Evolutionary conservation across 352 stramenopile species (phyloP).

Genomic region (Globisporangium megalacanthum): DNA sequence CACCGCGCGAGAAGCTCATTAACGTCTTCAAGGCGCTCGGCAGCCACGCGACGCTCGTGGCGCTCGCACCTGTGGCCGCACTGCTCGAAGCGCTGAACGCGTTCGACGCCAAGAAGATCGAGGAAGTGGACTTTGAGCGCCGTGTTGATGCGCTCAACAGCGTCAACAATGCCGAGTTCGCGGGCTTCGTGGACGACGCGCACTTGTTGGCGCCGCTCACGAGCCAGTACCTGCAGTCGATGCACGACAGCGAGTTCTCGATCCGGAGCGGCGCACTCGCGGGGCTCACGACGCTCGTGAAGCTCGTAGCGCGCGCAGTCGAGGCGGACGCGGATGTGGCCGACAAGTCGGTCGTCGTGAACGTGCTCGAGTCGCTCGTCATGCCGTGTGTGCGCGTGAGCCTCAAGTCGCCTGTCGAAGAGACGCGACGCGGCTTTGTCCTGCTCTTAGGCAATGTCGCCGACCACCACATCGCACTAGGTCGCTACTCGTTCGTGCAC

Average conservation of each 20-base stretch:
- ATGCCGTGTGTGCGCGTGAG: constrained; percentile 86
- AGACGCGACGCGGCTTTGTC: constrained; percentile 81
- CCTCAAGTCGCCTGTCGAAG: constrained; percentile 68
- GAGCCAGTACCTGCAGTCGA: constrained; percentile 73
- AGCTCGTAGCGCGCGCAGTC: constrained; percentile 29
- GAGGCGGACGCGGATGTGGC: constrained; percentile 11
- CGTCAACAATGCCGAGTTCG: constrained; percentile 62
- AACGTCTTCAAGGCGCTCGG: constrained; percentile 66
- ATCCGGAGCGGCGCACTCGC: constrained; percentile 68
- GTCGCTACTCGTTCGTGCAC: constrained; percentile 52
- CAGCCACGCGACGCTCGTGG: constrained; percentile 23
- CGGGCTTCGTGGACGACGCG: constrained; percentile 47
- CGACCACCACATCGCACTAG: constrained; percentile 31
- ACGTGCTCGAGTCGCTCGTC: constrained; percentile 82
- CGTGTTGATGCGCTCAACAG: constrained; percentile 68
- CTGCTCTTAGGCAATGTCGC: constrained; percentile 70
- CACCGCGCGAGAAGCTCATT: constrained; percentile 56
- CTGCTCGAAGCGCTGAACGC: constrained; percentile 67
- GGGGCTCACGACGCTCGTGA: constrained; percentile 49
- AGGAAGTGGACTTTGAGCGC: constrained; percentile 82
- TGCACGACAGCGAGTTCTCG: constrained; percentile 84
- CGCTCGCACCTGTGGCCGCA: constrained; percentile 33
- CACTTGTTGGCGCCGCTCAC: constrained; percentile 70
- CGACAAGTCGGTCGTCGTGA: constrained; percentile 45
- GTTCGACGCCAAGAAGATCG: constrained; percentile 71